phyloP scores from a whole-genome alignment of 768 basidiomycete genomes.

The Royoungia palumana region DNA sequence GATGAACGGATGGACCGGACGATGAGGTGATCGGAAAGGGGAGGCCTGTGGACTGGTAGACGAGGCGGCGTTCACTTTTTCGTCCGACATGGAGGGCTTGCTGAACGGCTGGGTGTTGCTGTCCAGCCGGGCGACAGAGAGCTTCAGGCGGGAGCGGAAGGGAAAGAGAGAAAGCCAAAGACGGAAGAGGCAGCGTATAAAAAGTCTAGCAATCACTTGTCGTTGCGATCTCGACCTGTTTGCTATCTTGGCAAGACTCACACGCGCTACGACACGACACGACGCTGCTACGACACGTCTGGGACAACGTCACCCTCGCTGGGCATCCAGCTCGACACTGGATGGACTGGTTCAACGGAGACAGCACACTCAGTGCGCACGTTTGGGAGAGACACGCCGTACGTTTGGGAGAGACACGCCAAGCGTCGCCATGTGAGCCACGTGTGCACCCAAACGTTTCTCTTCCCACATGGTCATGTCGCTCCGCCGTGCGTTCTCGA shows the following conservation, averaged over 20 bases:
- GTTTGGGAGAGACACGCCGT: too few relatives aligned
- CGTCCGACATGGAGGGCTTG: constrained; percentile 18
- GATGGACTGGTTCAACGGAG: too few relatives aligned
- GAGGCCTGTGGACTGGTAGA: constrained; percentile 6
- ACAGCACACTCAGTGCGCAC: too few relatives aligned
- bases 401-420: too few relatives aligned
- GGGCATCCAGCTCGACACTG: too few relatives aligned
- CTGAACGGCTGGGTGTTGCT: neutral
- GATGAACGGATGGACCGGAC: constrained; percentile 18
- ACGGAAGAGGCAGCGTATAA: neutral
- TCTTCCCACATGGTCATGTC: neutral
- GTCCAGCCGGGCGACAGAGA: too few relatives aligned
- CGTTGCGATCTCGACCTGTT: constrained; percentile 6
- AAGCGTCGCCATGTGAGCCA: too few relatives aligned
- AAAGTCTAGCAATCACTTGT: neutral
- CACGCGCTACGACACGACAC: constrained; percentile 6
- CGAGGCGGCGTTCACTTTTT: constrained; percentile 16
- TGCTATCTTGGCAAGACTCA: constrained; percentile 11
- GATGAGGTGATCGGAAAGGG: constrained; percentile 14
- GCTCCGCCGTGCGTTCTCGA: constrained; percentile 4
- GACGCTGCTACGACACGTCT: neutral
- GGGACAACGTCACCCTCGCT: neutral
- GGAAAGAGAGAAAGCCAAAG: neutral
- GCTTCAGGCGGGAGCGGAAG: neutral
- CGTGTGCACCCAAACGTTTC: too few relatives aligned